Percentiles rank a stretch among this genome's conserved stretches.
Evolutionary conservation across 306 rosid genomes (phyloP).

Genomic region (Abrus pulchellus): DNA sequence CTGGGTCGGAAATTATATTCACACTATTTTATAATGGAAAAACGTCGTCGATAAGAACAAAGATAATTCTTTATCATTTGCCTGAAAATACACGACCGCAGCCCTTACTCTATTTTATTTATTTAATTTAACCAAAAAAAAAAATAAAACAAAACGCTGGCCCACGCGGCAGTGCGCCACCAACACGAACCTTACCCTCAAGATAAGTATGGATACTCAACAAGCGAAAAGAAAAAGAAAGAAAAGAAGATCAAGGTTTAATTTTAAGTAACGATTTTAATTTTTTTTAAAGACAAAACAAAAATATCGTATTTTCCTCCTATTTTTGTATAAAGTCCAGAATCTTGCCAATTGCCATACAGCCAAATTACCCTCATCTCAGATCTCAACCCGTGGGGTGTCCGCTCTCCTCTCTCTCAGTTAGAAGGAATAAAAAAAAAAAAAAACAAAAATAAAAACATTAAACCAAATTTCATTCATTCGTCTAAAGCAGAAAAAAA

Average conservation of each 20-base stretch:
- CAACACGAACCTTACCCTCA: slow-evolving; percentile 38
- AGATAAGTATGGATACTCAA: slow-evolving; percentile 33
- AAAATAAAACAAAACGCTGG: background rate
- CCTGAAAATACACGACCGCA: background rate
- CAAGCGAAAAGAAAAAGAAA: background rate
- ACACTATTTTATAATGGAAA: background rate
- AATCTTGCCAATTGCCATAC: background rate
- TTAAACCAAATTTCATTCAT: background rate
- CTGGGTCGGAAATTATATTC: background rate
- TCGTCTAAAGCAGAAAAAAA: background rate
- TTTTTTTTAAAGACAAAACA: background rate
- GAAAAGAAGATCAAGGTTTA: too few species aligned
- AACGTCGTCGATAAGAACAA: slow-evolving; percentile 1
- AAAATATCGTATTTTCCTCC: background rate
- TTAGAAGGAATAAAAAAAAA: slow-evolving; percentile 22
- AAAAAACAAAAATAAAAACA: background rate
- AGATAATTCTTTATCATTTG: background rate
- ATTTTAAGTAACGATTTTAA: background rate
- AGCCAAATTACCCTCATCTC: slow-evolving; percentile 10
- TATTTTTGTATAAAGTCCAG: background rate
- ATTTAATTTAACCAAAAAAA: background rate
- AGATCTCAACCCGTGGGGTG: slow-evolving; percentile 34
- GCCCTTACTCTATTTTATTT: slow-evolving; percentile 20
- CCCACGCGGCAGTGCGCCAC: slow-evolving; percentile 41
- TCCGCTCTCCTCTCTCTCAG: background rate